Evolutionary conservation across 1,284 basidiomycete genomes (phyloP).

Genomic region (Melampsora abietis-canadensis): DNA sequence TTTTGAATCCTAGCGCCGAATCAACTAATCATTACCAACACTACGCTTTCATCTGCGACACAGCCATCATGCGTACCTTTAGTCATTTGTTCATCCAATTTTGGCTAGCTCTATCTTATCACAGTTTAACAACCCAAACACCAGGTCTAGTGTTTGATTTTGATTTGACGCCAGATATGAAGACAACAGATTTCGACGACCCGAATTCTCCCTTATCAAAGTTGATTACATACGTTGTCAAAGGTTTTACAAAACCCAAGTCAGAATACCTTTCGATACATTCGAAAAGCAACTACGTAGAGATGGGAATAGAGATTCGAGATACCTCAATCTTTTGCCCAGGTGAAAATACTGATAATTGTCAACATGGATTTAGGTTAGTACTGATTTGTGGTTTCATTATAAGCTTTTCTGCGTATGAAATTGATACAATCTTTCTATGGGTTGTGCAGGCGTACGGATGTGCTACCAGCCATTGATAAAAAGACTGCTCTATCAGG

Average conservation of each 20-base stretch:
- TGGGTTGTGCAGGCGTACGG: background rate
- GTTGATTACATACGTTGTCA: conserved; percentile 24
- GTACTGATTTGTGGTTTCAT: background rate
- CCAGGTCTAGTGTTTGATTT: conserved; percentile 10
- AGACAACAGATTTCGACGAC: conserved; percentile 9
- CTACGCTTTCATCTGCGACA: no score
- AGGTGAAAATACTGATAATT: background rate
- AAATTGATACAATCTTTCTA: background rate
- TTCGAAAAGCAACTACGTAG: background rate
- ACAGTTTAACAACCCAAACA: no score
- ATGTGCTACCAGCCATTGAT: conserved; percentile 23
- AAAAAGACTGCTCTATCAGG: conserved; percentile 15
- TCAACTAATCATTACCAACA: no score
- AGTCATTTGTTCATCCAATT: no score
- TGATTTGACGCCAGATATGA: conserved; percentile 17
- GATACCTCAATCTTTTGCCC: conserved; percentile 22
- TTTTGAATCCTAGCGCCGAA: no score
- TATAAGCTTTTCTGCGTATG: background rate
- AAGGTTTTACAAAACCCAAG: background rate
- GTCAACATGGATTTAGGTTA: conserved; percentile 28
- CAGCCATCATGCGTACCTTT: no score
- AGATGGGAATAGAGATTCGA: conserved; percentile 9
- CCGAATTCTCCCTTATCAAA: conserved; percentile 5
- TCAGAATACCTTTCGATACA: background rate
- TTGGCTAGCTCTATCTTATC: no score